phyloP scores from a whole-genome alignment of 2,329 filamentous ascomycete species.

The Apiospora sp. region DNA sequence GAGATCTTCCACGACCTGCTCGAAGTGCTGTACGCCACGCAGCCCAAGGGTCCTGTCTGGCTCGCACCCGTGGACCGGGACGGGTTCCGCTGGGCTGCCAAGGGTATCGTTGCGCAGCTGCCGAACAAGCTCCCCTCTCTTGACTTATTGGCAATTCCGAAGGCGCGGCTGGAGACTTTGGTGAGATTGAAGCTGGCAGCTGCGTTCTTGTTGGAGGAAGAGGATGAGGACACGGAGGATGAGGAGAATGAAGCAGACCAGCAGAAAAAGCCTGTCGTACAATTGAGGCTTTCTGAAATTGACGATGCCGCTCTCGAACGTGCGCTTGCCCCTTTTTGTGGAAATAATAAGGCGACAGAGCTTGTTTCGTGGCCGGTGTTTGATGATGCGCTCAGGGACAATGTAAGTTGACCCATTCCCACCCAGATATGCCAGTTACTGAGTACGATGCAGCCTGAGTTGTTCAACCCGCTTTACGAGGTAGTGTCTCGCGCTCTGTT shows the following conservation, averaged over 20 bases:
- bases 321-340: neutral
- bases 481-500: neutral
- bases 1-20: slow-evolving; percentile 34
- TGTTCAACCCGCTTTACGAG: neutral
- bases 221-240: neutral
- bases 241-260: neutral
- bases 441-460: neutral
- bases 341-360: neutral
- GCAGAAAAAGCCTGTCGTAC: neutral
- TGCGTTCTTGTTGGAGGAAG: neutral
- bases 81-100: slow-evolving; percentile 25
- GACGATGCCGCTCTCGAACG: neutral
- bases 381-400: neutral
- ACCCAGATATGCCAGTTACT: neutral
- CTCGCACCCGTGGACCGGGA: slow-evolving; percentile 28
- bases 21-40: slow-evolving; percentile 30
- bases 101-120: neutral
- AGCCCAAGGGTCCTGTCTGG: slow-evolving; percentile 12
- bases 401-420: neutral
- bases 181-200: neutral
- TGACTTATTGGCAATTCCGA: neutral
- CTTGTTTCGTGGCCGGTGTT: neutral
- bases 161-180: neutral
- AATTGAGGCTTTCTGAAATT: neutral
- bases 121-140: neutral